Evolutionary conservation across 257 asterid genomes (phyloP).

Genomic region (Solanum sitiens): DNA sequence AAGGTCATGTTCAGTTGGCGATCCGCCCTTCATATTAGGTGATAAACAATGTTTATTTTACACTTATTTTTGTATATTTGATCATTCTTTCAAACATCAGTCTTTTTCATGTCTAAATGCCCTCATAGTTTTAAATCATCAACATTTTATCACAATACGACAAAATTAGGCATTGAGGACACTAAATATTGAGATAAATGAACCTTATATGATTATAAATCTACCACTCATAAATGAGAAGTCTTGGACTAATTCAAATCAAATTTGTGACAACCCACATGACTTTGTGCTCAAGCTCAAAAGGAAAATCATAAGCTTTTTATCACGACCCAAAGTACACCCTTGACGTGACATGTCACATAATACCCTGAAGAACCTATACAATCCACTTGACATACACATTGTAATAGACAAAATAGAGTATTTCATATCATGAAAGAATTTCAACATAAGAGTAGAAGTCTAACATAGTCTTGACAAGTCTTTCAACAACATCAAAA

Average conservation of each 20-base stretch:
- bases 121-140: not conserved
- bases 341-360: not conserved
- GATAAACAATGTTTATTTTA: no score
- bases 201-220: not conserved
- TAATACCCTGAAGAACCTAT: not conserved
- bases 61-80: no score
- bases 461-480: not conserved
- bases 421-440: no score
- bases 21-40: no score
- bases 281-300: not conserved
- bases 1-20: no score
- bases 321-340: not conserved
- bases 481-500: not conserved
- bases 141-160: no score
- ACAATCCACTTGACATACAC: no score
- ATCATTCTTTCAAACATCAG: no score
- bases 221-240: not conserved
- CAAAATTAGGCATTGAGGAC: not conserved
- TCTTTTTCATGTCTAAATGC: no score
- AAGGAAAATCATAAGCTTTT: not conserved
- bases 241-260: not conserved
- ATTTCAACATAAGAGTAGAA: no score
- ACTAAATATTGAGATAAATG: not conserved
- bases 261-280: not conserved
- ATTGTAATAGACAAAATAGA: no score